A percentile compares a stretch with the other conserved stretches of the same genome.
phyloP scores from a whole-genome alignment of 495 filamentous ascomycete species.

The Hypoxylon perforatum region DNA sequence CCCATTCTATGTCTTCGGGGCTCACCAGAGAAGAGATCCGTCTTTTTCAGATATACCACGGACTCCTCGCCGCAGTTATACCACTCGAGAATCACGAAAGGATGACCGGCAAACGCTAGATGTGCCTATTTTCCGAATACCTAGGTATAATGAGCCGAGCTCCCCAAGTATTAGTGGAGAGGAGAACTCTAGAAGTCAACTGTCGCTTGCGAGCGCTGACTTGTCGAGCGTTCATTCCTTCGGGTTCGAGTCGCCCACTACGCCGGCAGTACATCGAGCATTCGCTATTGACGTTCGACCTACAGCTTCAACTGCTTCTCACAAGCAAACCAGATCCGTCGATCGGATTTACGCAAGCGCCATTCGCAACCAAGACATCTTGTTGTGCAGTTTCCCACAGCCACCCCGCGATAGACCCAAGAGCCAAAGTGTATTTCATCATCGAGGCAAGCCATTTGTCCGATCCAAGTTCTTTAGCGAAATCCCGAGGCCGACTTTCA shows the following conservation, averaged over 20 bases:
- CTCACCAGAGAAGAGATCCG: constrained; percentile 17
- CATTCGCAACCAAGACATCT: constrained; percentile 41
- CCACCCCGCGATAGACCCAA: constrained; percentile 25
- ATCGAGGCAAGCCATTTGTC: constrained; percentile 2
- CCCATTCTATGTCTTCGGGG: constrained; percentile 47
- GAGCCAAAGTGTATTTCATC: neutral
- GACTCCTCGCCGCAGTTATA: constrained; percentile 23
- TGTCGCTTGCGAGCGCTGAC: constrained; percentile 24
- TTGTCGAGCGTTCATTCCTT: constrained; percentile 19
- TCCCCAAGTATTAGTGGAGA: constrained; percentile 10
- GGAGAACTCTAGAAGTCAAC: neutral
- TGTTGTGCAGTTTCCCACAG: constrained; percentile 32
- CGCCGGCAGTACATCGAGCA: constrained; percentile 41
- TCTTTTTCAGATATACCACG: neutral
- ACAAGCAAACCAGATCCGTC: constrained; percentile 36
- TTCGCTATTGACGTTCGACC: constrained; percentile 36
- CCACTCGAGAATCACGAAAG: constrained; percentile 19
- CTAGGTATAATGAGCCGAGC: neutral
- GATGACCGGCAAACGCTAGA: constrained; percentile 8
- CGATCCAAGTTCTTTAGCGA: constrained; percentile 32
- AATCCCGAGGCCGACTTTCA: constrained; percentile 34
- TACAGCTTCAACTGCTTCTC: constrained; percentile 12
- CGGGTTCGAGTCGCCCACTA: constrained; percentile 32
- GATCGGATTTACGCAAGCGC: constrained; percentile 41
- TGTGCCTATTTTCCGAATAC: constrained; percentile 13